Conservation (phyloP, 768 basidiomycete genomes). For the Cystobasidium onofrii region DNA sequence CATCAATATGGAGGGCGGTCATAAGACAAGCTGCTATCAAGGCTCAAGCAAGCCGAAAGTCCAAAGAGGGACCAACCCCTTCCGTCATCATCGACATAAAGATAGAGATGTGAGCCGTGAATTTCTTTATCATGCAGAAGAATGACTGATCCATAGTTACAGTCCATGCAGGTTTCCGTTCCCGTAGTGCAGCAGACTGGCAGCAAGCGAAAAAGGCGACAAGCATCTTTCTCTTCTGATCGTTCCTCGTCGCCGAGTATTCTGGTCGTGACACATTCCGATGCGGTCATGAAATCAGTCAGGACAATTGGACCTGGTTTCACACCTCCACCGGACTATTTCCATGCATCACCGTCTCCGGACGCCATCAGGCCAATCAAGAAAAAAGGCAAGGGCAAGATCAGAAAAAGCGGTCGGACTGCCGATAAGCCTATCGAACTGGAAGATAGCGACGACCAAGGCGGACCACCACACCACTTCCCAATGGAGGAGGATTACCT, state of each 20-base stretch:
- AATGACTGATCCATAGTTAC: too few relatives aligned
- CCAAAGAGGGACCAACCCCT: background rate
- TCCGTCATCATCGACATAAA: background rate
- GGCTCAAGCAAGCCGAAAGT: background rate
- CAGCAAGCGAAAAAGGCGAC: background rate
- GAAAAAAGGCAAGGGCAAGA: background rate
- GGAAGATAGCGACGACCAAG: background rate
- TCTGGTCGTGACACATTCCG: background rate
- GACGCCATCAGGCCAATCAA: conserved; percentile 11
- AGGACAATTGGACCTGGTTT: background rate
- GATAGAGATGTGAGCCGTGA: background rate
- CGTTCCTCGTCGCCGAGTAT: conserved; percentile 15
- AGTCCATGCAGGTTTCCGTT: background rate
- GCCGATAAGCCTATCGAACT: background rate
- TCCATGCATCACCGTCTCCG: background rate
- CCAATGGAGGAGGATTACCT: background rate
- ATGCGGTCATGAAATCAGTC: background rate
- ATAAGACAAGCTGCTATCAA: background rate
- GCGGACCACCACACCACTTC: background rate
- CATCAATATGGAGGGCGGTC: background rate
- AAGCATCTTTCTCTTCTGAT: background rate
- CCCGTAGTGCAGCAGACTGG: background rate
- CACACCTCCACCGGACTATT: background rate
- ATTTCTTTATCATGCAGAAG: too few relatives aligned
- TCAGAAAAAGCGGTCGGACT: background rate